A percentile compares a stretch with the other conserved stretches of the same genome.
These are phyloP conservation scores for Boletus insuetus DNA, from an alignment of 768 basidiomycete species.

Conservation along the genomic window DNA sequence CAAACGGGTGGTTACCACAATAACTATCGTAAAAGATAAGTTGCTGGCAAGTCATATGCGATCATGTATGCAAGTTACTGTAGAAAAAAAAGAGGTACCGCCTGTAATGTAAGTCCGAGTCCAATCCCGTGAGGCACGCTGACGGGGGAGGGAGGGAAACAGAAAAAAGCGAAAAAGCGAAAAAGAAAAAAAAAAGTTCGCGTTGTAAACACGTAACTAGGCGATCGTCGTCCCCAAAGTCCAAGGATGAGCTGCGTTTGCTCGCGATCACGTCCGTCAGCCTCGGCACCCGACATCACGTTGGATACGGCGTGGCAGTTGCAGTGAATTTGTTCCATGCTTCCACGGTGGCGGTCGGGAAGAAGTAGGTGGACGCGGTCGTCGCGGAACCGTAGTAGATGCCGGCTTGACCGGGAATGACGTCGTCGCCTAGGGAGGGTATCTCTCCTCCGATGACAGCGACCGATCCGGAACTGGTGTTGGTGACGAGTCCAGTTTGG, in stretches of 20 bases:
- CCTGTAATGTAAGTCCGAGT: neutral
- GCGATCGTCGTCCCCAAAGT: neutral
- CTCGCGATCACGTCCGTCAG: no score
- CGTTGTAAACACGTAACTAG: neutral
- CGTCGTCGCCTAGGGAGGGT: slow-evolving; percentile 40
- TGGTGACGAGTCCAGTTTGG: slow-evolving; percentile 52
- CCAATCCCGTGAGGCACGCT: neutral
- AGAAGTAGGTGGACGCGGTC: slow-evolving; percentile 51
- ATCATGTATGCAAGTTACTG: neutral
- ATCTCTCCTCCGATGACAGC: slow-evolving; percentile 51
- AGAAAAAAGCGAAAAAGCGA: neutral
- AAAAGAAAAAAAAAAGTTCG: neutral
- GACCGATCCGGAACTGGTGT: slow-evolving; percentile 17
- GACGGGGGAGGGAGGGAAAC: no score
- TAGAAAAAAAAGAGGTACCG: neutral
- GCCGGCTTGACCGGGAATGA: slow-evolving; percentile 53
- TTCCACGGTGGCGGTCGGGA: slow-evolving; percentile 51
- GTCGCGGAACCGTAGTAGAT: slow-evolving; percentile 54
- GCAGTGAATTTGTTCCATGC: slow-evolving; percentile 54
- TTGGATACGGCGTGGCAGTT: slow-evolving; percentile 31
- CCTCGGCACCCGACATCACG: no score
- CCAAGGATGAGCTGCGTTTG: neutral
- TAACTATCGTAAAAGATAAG: neutral
- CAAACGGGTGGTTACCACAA: neutral
- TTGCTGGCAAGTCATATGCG: neutral